Conservation (phyloP, 495 filamentous ascomycete species). For the Neurospora pannonica region DNA sequence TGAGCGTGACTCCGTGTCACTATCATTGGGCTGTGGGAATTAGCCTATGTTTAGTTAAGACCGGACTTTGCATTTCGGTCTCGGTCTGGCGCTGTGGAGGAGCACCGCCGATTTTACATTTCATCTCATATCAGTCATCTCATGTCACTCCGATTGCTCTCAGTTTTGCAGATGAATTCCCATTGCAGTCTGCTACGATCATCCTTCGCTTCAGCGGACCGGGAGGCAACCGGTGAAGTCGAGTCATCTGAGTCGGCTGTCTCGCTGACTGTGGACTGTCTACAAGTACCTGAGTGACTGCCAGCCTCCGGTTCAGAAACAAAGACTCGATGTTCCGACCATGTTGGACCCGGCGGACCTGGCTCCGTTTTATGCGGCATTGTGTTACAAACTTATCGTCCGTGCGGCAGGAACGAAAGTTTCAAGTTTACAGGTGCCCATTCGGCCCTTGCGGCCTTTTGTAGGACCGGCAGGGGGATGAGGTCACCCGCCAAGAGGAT, state of each 20-base stretch:
- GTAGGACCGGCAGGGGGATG: conserved; percentile 2
- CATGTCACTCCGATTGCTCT: neutral
- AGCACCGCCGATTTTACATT: neutral
- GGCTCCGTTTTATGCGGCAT: neutral
- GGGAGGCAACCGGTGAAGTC: too few species aligned
- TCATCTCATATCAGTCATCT: neutral
- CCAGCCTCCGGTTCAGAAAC: neutral
- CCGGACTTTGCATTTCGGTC: neutral
- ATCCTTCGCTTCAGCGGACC: neutral
- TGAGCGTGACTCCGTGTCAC: neutral
- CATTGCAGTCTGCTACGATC: neutral
- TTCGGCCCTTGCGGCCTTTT: neutral
- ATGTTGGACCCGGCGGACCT: neutral
- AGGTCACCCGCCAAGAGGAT: conserved; percentile 3
- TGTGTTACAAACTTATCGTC: neutral
- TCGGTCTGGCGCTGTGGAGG: neutral
- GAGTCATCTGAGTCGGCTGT: neutral
- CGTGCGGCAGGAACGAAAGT: neutral
- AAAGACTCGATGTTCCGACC: neutral
- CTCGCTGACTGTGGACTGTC: neutral
- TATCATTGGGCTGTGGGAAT: neutral
- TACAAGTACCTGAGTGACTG: too few species aligned
- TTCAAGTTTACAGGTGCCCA: neutral
- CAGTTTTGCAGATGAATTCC: neutral
- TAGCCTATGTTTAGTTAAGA: neutral